Conservation (phyloP, 306 rosid species). For the Citrullus amarus region DNA sequence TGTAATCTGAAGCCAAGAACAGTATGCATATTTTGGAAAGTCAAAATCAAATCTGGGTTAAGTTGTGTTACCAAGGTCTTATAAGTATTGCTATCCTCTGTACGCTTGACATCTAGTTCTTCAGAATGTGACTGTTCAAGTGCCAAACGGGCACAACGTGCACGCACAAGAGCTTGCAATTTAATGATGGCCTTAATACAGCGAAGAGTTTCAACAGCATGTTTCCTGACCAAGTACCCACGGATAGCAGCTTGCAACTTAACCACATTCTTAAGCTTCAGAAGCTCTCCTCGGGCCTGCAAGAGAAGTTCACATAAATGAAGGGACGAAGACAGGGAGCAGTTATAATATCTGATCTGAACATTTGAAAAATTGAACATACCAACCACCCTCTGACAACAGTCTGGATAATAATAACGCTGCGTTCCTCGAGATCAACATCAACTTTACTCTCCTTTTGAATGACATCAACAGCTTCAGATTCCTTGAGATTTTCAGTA, state of each 20-base stretch:
- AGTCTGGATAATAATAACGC: slow-evolving; percentile 53
- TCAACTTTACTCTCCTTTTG: slow-evolving; percentile 37
- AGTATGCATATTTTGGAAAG: neutral
- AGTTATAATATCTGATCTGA: neutral
- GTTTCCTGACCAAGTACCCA: slow-evolving; percentile 81
- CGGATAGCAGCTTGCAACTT: slow-evolving; percentile 94
- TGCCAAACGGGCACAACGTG: slow-evolving; percentile 35
- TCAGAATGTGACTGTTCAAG: slow-evolving; percentile 14
- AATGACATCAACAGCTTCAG: slow-evolving; percentile 20
- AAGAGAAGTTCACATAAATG: neutral
- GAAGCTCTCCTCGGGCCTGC: slow-evolving; percentile 48
- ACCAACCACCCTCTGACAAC: slow-evolving; percentile 67
- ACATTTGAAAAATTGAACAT: slow-evolving; percentile 14
- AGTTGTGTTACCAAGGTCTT: slow-evolving; percentile 35
- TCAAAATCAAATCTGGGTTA: neutral
- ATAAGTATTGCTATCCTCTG: slow-evolving; percentile 8
- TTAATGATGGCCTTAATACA: slow-evolving; percentile 75
- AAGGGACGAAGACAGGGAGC: neutral
- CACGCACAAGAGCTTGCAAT: slow-evolving; percentile 78
- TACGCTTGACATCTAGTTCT: slow-evolving; percentile 9
- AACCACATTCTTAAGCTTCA: slow-evolving; percentile 45
- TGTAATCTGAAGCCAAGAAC: neutral
- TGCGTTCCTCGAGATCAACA: slow-evolving; percentile 35
- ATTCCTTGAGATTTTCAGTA: slow-evolving; percentile 23
- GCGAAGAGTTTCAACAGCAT: slow-evolving; percentile 76